These are phyloP conservation scores for Aspergillus diversus DNA, from an alignment of 495 filamentous ascomycete species.

Conservation along the genomic window DNA sequence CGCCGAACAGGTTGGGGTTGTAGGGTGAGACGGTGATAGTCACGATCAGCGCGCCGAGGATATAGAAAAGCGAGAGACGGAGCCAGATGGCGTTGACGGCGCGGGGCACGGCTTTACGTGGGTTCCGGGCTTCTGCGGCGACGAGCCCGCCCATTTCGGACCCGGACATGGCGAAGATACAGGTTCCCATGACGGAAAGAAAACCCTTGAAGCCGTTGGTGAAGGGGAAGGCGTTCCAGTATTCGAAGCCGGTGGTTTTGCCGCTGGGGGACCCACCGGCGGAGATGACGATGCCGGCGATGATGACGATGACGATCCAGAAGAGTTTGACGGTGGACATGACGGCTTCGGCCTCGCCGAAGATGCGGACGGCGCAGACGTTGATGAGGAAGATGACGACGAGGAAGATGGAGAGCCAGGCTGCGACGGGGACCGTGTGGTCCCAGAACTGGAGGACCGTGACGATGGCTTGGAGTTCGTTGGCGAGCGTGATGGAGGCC, in stretches of 20 bases:
- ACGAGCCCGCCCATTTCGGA: conserved; percentile 77
- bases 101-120: conserved; percentile 73
- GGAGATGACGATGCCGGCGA: conserved; percentile 70
- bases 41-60: conserved; percentile 58
- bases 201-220: conserved; percentile 50
- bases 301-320: conserved; percentile 70
- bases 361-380: conserved; percentile 68
- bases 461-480: conserved; percentile 71
- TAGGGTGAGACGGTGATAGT: conserved; percentile 54
- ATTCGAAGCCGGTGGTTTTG: conserved; percentile 69
- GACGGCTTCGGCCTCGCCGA: conserved; percentile 75
- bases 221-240: conserved; percentile 56
- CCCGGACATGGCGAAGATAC: conserved; percentile 58
- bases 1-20: conserved; percentile 57
- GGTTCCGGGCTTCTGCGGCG: conserved; percentile 82
- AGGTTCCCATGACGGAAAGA: conserved; percentile 50
- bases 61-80: conserved; percentile 84
- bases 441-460: conserved; percentile 77
- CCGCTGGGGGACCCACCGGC: conserved; percentile 65
- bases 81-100: conserved; percentile 85
- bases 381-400: conserved; percentile 68
- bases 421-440: conserved; percentile 47
- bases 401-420: conserved; percentile 73
- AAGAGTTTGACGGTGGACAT: conserved; percentile 76
- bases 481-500: conserved; percentile 64